Conservation (phyloP, 108 stramenopile species). For the Pseudonitzschia pungens region DNA sequence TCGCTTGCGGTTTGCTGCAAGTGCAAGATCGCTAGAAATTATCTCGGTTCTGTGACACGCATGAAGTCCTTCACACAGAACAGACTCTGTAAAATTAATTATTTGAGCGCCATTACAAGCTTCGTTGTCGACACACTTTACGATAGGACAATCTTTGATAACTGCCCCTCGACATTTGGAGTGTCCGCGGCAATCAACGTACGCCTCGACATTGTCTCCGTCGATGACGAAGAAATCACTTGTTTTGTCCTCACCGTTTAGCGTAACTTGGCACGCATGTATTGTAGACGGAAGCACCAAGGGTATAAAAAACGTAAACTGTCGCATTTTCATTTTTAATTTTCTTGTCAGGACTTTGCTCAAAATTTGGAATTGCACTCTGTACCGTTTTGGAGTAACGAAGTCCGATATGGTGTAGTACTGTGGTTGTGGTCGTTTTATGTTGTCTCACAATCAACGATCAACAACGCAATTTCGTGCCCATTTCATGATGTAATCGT, state of each 20-base stretch:
- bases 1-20: background rate
- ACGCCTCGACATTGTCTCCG: background rate
- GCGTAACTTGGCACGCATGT: background rate
- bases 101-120: background rate
- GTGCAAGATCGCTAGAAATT: background rate
- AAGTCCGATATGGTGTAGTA: too few relatives aligned
- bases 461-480: too few relatives aligned
- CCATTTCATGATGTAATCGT: too few relatives aligned
- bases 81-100: background rate
- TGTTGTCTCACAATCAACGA: too few relatives aligned
- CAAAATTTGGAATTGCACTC: too few relatives aligned
- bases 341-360: too few relatives aligned
- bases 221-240: background rate
- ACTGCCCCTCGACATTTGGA: background rate
- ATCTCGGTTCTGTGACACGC: slow-evolving; percentile 8
- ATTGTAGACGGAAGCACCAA: background rate
- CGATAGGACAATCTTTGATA: background rate
- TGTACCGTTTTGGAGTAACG: too few relatives aligned
- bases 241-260: background rate
- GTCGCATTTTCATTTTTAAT: too few relatives aligned
- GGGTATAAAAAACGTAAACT: background rate
- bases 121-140: slow-evolving; percentile 1
- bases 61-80: slow-evolving; percentile 9
- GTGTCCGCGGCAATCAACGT: slow-evolving; percentile 1
- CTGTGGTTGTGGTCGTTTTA: too few relatives aligned